A percentile compares a stretch with the other conserved stretches of the same genome.
These are phyloP conservation scores for Sugiyamaella americana DNA, from an alignment of 805 yeast genomes.

Conservation along the genomic window DNA sequence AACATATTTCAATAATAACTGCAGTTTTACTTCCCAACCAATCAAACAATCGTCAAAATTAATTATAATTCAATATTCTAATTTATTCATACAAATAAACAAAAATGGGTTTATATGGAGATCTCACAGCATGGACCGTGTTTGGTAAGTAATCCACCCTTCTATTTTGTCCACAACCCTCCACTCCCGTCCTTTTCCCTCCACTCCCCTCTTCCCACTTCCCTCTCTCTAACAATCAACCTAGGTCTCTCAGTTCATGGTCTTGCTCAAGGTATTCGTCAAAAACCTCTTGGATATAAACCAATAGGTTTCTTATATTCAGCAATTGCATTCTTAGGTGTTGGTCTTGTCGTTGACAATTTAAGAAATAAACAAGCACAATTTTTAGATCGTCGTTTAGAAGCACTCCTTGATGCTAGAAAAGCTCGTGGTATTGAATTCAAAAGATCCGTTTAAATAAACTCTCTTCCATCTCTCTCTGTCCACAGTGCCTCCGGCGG, in stretches of 20 bases:
- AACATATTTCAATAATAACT: too few species aligned
- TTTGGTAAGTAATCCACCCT: slow-evolving; percentile 9
- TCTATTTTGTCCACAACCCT: background rate
- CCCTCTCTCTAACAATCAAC: too few species aligned
- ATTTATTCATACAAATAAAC: background rate
- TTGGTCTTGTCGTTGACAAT: slow-evolving; percentile 28
- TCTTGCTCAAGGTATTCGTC: slow-evolving; percentile 31
- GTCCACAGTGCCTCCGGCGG: background rate
- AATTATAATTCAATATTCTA: too few species aligned
- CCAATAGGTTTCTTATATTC: slow-evolving; percentile 30
- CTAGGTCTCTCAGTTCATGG: slow-evolving; percentile 24
- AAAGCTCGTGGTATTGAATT: slow-evolving; percentile 27
- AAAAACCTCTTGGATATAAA: slow-evolving; percentile 31
- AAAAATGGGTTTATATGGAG: slow-evolving; percentile 16
- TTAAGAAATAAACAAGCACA: slow-evolving; percentile 27
- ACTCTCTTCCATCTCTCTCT: background rate
- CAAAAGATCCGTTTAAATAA: slow-evolving; percentile 8
- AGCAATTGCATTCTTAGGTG: slow-evolving; percentile 30
- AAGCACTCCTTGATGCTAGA: slow-evolving; percentile 24
- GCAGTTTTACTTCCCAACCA: background rate
- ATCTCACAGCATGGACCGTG: slow-evolving; percentile 16
- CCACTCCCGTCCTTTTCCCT: background rate
- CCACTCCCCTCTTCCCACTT: too few species aligned
- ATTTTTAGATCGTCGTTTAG: slow-evolving; percentile 26
- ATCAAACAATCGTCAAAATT: background rate